Conservation (phyloP, 352 stramenopile genomes). For the Globisporangium apiculatum region DNA sequence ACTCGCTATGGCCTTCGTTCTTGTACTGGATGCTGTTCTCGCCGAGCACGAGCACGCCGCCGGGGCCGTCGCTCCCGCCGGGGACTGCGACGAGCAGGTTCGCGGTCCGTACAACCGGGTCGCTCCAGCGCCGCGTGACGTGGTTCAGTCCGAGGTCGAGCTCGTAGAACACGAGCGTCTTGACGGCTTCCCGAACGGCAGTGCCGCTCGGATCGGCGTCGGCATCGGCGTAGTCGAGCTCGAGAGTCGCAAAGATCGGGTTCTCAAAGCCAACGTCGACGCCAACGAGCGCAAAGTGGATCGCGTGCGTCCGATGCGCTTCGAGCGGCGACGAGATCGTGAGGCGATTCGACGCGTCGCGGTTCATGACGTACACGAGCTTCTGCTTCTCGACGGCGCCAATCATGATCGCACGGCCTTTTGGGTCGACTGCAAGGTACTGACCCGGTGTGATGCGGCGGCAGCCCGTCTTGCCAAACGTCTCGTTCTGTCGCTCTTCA, state of each 20-base stretch:
- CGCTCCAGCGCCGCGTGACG: conserved; percentile 94
- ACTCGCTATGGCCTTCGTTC: conserved; percentile 88
- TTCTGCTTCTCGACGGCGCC: conserved; percentile 98
- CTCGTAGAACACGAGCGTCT: conserved; percentile 98
- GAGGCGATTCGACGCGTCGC: conserved; percentile 89
- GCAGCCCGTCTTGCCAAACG: conserved; percentile 95
- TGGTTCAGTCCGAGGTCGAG: conserved; percentile 99
- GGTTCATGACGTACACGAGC: conserved; percentile 99
- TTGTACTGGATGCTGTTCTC: conserved; percentile 98
- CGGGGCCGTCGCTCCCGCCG: conserved; percentile 73
- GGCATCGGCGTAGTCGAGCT: conserved; percentile 92
- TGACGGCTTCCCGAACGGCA: conserved; percentile 68
- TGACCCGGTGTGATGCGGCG: conserved; percentile 96
- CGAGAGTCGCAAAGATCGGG: conserved; percentile 96
- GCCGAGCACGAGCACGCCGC: conserved; percentile 94
- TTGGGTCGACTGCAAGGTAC: conserved; percentile 96
- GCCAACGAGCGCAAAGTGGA: conserved; percentile 93
- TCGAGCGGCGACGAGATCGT: conserved; percentile 99
- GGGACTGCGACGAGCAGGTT: conserved; percentile 93
- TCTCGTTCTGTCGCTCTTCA: conserved; percentile 89
- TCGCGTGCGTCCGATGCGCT: conserved; percentile 93
- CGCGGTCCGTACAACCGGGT: conserved; percentile 81
- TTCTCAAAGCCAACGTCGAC: conserved; percentile 99
- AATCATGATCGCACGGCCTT: conserved; percentile 96
- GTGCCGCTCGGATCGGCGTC: conserved; percentile 79